Percentiles rank a stretch among this genome's conserved stretches.
Conservation (phyloP, 148 eudicot genomes). For the Pouteria glomerata region DNA sequence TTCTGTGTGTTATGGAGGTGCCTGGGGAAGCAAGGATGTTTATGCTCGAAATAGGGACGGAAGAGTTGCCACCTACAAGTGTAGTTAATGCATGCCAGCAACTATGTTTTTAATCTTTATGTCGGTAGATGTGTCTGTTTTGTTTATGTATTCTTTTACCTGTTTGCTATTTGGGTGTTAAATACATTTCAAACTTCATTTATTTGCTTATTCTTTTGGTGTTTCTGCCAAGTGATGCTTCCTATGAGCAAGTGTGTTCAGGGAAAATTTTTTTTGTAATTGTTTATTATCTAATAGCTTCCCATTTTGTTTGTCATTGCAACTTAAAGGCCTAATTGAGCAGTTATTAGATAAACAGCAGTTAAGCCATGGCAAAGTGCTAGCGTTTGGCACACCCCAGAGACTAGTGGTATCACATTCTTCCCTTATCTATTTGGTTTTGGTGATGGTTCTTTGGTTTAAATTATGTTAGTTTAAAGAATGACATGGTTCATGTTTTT, state of each 20-base stretch:
- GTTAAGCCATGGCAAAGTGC: constrained; percentile 70
- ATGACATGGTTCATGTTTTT: too few relatives aligned
- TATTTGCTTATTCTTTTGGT: neutral
- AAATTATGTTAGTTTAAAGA: constrained; percentile 5
- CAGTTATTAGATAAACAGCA: constrained; percentile 78
- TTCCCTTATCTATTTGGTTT: constrained; percentile 1
- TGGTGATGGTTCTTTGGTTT: neutral
- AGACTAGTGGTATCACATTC: constrained; percentile 76
- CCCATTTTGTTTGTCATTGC: constrained; percentile 19
- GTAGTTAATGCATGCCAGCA: constrained; percentile 75
- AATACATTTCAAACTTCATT: neutral
- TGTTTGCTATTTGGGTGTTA: neutral
- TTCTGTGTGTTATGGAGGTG: constrained; percentile 42
- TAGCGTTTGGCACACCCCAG: constrained; percentile 82
- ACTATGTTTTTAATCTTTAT: constrained; percentile 28
- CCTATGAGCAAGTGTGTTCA: too few relatives aligned
- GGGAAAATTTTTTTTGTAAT: neutral
- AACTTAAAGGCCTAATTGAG: constrained; percentile 65
- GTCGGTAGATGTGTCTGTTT: neutral
- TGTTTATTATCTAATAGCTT: neutral
- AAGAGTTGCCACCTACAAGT: constrained; percentile 93
- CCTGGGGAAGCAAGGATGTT: constrained; percentile 64
- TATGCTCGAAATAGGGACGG: constrained; percentile 97
- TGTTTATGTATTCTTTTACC: neutral
- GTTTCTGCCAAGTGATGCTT: neutral